Conservation (phyloP, 1,284 basidiomycete genomes). For the Ustilago trichophora region DNA sequence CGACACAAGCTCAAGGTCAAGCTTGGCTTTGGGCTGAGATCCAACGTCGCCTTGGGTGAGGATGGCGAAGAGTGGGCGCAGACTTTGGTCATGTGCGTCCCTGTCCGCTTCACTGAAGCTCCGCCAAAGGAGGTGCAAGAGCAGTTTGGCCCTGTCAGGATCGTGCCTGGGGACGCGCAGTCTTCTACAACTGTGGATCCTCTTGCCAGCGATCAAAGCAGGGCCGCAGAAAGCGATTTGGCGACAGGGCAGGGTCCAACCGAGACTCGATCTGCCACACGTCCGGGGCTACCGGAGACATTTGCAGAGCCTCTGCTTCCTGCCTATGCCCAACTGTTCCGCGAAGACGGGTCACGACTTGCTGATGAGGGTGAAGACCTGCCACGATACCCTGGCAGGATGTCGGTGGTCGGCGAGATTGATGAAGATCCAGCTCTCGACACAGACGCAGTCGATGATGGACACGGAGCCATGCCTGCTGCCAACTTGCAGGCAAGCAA, state of each 20-base stretch:
- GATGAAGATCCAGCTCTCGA: constrained; percentile 13
- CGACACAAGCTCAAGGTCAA: constrained; percentile 66
- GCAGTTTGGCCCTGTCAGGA: constrained; percentile 53
- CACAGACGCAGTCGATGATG: not conserved
- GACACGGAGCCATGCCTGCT: not conserved
- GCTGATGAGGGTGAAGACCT: constrained; percentile 64
- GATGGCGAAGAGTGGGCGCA: constrained; percentile 57
- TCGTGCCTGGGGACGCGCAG: not conserved
- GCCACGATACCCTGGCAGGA: constrained; percentile 60
- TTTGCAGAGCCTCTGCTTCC: constrained; percentile 55
- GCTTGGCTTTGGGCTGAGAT: constrained; percentile 60
- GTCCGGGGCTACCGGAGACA: constrained; percentile 3
- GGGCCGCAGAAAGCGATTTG: not conserved
- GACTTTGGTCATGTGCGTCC: constrained; percentile 64
- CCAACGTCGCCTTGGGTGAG: constrained; percentile 17
- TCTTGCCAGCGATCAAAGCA: not conserved
- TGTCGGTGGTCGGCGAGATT: constrained; percentile 48
- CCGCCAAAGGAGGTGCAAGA: constrained; percentile 62
- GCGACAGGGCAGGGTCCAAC: not conserved
- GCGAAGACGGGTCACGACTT: constrained; percentile 64
- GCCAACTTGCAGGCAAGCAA: not conserved
- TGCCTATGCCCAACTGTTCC: constrained; percentile 65
- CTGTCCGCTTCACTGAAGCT: constrained; percentile 64
- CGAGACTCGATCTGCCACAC: not conserved
- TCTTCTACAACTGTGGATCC: not conserved